phyloP scores from a whole-genome alignment of 192 early-diverging fungal genomes.

The Gaertneriomyces semiglobifer region DNA sequence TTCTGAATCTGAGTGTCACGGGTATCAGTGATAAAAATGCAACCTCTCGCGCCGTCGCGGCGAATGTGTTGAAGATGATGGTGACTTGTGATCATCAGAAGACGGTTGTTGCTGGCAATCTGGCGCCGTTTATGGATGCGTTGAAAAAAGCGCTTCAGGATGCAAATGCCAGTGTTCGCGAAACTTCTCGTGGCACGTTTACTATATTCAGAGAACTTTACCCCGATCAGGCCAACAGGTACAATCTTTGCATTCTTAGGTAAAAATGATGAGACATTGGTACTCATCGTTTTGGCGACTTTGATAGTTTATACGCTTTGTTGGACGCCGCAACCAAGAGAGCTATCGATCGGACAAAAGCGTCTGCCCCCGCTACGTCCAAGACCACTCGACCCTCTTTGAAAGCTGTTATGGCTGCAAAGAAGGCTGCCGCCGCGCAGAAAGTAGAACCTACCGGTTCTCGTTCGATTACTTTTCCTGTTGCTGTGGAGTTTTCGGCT shows the following conservation, averaged over 20 bases:
- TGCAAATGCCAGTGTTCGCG: constrained; percentile 30
- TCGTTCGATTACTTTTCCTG: no score
- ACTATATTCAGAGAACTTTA: constrained; percentile 7
- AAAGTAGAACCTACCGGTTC: background rate
- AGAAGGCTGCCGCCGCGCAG: background rate
- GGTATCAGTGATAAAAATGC: constrained; percentile 34
- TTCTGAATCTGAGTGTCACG: constrained; percentile 20
- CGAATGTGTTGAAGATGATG: constrained; percentile 23
- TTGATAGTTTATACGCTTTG: constrained; percentile 5
- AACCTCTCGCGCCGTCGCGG: constrained; percentile 14
- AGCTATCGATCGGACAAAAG: constrained; percentile 18
- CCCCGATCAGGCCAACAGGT: constrained; percentile 14
- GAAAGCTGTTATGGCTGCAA: background rate
- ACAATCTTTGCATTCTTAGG: background rate
- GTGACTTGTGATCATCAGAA: background rate
- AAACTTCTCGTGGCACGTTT: constrained; percentile 31
- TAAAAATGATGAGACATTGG: background rate
- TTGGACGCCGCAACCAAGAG: constrained; percentile 25
- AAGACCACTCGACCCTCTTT: background rate
- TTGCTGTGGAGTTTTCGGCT: no score
- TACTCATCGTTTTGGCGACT: background rate
- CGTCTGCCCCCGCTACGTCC: constrained; percentile 10
- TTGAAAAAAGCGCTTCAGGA: constrained; percentile 41
- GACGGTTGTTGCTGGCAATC: constrained; percentile 15
- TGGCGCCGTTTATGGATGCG: constrained; percentile 29